These are phyloP conservation scores for Lophium mytilinum DNA, from an alignment of 495 filamentous ascomycete genomes.

Conservation along the genomic window DNA sequence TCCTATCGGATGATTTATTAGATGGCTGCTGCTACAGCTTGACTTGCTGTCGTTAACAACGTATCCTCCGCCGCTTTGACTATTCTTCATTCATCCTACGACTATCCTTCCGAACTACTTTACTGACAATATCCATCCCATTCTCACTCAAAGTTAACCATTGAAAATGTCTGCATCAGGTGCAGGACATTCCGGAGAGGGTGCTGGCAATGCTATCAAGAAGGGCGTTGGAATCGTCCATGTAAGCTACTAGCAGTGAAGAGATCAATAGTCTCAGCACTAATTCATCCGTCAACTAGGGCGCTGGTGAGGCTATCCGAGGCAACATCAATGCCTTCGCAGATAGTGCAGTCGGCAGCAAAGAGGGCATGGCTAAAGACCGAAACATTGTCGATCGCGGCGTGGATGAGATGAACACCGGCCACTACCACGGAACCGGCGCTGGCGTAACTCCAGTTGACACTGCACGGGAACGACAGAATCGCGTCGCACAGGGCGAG, in stretches of 20 bases:
- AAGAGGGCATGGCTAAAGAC: constrained; percentile 12
- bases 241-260: not conserved
- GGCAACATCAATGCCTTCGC: constrained; percentile 22
- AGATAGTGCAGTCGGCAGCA: constrained; percentile 15
- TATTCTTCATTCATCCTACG: too few relatives aligned
- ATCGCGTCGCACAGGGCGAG: constrained; percentile 1
- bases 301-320: constrained; percentile 24
- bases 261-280: too few relatives aligned
- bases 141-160: too few relatives aligned
- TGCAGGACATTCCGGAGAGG: constrained; percentile 7
- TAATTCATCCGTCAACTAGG: constrained; percentile 1
- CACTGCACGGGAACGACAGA: constrained; percentile 1
- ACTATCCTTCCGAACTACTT: too few relatives aligned
- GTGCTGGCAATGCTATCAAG: constrained; percentile 9
- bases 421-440: constrained; percentile 14
- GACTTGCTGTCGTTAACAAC: too few relatives aligned
- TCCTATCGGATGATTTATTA: too few relatives aligned
- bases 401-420: constrained; percentile 19
- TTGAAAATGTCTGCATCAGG: not conserved
- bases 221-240: constrained; percentile 22
- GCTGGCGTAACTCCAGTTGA: constrained; percentile 18
- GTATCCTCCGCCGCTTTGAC: too few relatives aligned
- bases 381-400: constrained; percentile 14
- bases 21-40: too few relatives aligned
- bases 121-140: too few relatives aligned